Base-by-base conservation (phyloP, 768 basidiomycete genomes). In the Lactarius pseudohatsudake region DNA sequence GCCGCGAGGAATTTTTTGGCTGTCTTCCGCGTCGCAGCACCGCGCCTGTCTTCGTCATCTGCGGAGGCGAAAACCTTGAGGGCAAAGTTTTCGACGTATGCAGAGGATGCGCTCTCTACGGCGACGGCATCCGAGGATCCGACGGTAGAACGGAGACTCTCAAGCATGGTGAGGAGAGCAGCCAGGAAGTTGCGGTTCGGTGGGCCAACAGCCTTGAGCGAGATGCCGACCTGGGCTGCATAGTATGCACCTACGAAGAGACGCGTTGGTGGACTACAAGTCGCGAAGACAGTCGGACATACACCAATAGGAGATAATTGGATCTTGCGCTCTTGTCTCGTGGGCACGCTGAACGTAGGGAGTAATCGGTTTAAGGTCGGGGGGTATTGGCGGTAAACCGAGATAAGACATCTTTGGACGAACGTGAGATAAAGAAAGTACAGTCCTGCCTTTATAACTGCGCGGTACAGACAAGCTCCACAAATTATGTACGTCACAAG, bases 241-340 rank as follows among this genome's bases (percentile, higher is more conserved):
- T 94, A 90, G 80, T 94, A 97, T 53, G 90, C 89, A 79, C 89
- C 94, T 96, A 76, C 6, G 38, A 47, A 47, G 57, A n/a, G 53
- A 53, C 71, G 66, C 54, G 69, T 66, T 40, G 18, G 38, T 3
- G 22, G 41, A 22, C 63, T 45, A 40, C n/a, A 55, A 36, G 26
- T 54, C 22, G 65, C 36, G 38, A 36, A 64, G 43, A 57, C 8
- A 38, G 28, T 40, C 43, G 30, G 15, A 81, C 92, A 70, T 77
- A 96, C 96, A 96, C 96, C 96, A 99, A 75, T 98, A 98, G 5
- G 92, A 85, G 73, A 98, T 86, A 61, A 96, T 81, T 6, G 93
- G 92, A 64, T 99, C 95, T 69, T 90, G 86, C 16, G 79, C 79
- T 60, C 83, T 86, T 72, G 98, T 82, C 75, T 99, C 97, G 65